Conservation (phyloP, 2,329 filamentous ascomycete species). For the Tricladium varicosporioides region DNA sequence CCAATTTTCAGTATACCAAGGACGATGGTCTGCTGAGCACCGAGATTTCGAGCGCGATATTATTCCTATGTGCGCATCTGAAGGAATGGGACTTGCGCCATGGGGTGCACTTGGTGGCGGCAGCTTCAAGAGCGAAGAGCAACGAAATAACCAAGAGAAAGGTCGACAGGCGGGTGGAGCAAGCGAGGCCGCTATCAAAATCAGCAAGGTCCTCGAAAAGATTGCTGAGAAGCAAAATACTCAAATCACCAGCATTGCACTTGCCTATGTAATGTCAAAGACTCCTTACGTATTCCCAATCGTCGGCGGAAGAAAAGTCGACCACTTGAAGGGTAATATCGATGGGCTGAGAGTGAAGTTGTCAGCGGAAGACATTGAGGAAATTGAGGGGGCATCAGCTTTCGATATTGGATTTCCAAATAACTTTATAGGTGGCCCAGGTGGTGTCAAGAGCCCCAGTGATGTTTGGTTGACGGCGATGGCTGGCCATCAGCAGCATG, state of each 20-base stretch:
- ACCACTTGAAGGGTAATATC: constrained; percentile 69
- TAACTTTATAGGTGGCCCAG: constrained; percentile 52
- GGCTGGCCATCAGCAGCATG: constrained; percentile 51
- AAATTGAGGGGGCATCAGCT: constrained; percentile 59
- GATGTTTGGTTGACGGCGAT: constrained; percentile 33
- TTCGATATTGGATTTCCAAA: constrained; percentile 69
- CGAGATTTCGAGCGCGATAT: constrained; percentile 66
- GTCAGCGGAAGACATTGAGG: constrained; percentile 58
- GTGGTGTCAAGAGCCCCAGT: constrained; percentile 36
- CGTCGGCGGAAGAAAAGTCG: constrained; percentile 65
- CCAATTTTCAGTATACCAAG: constrained; percentile 69
- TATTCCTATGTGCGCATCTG: constrained; percentile 54
- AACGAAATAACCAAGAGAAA: constrained; percentile 43
- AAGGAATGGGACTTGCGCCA: constrained; percentile 56
- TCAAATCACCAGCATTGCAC: constrained; percentile 60
- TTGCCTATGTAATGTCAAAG: constrained; percentile 74
- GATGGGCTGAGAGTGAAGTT: constrained; percentile 62
- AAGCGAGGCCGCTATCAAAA: constrained; percentile 47
- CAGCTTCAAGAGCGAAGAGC: constrained; percentile 47
- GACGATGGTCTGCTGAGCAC: constrained; percentile 58
- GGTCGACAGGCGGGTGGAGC: constrained; percentile 34
- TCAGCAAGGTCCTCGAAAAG: constrained; percentile 56
- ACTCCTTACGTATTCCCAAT: constrained; percentile 72
- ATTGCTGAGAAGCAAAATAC: constrained; percentile 56
- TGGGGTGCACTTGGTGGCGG: constrained; percentile 54